Evolutionary conservation across 148 eudicot genomes (phyloP), one percentile per base, ranked within the genome.

Genomic region (Rhododendron griersonianum): DNA sequence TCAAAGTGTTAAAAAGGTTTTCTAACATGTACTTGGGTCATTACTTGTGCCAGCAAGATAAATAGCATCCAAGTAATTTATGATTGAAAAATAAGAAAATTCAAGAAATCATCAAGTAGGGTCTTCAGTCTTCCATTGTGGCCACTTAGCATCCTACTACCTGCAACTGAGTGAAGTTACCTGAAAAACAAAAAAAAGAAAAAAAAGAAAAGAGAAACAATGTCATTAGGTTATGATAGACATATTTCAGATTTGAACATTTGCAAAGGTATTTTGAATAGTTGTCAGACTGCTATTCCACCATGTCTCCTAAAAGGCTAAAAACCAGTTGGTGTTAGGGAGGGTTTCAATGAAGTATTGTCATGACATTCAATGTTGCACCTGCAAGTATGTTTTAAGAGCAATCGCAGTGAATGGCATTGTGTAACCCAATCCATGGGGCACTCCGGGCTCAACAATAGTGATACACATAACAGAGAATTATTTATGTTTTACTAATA

Each of bases 121-220:
- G 61, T 55, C 61, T 55, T 55, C 61, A 71, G 48, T 76, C 83
- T 77, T 77, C 78, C 81, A 78, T 83, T 83, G 13, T 14, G 51
- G 51, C 78, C 25, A 28, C 82, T 50, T 11, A 50, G 65, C 82
- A 86, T 63, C 82, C 16, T 61, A 76, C 75, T 48, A 83, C 79
- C 86, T 55, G 50, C 82, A 45, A 15, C 23, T 23, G 61, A 57
- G 82, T 69, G 39, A 21, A 50, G 19, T 77, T 35, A 87, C 78
- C 88, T 87, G 85, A n/a, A 44, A 59, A 28, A 81, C n/a, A 71
- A 7, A 47, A 47, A 71, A 7, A 35, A 2, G 30, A 37, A 28
- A 30, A 23, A 71, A 21, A 11, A 3, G 3, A 44, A 7, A n/a
- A 59, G 21, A 37, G 84, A 71, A 71, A 71, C 76, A 11, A 71